Conservation (phyloP, 2,329 filamentous ascomycete species). For the Ascochyta fabae region DNA sequence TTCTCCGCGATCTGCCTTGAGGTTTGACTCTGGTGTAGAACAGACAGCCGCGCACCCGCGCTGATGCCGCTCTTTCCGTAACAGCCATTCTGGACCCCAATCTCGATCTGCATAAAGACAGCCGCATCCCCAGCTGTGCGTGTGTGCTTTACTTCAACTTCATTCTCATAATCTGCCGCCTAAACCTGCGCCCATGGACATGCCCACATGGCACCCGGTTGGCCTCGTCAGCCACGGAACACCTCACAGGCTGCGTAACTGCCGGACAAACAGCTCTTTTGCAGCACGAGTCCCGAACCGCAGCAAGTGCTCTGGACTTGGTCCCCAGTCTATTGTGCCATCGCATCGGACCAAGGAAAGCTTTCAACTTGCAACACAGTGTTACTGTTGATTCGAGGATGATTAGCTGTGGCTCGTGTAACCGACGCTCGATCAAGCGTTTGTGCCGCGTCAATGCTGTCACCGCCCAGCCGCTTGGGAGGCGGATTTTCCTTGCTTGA, state of each 20-base stretch:
- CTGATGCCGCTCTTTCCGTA: slow-evolving; percentile 11
- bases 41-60: slow-evolving; percentile 8
- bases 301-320: background rate
- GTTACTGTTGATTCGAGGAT: slow-evolving; percentile 11
- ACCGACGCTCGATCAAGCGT: slow-evolving; percentile 25
- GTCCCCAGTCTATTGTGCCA: background rate
- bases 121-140: background rate
- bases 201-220: background rate
- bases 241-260: background rate
- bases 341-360: background rate
- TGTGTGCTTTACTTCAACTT: background rate
- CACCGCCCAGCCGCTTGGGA: slow-evolving; percentile 21
- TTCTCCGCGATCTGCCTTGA: background rate
- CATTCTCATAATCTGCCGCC: background rate
- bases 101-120: background rate
- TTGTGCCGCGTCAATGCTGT: slow-evolving; percentile 19
- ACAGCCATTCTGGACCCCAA: background rate
- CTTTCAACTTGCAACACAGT: background rate
- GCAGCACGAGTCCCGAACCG: background rate
- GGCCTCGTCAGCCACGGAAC: background rate
- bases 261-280: background rate
- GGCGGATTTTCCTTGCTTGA: slow-evolving; percentile 12
- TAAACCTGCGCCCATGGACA: background rate
- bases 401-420: background rate
- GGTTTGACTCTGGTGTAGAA: background rate